Evolutionary conservation across 805 yeast genomes (phyloP), one percentile per base, ranked within the genome.

Genomic region (Barnettozyma siamensis): DNA sequence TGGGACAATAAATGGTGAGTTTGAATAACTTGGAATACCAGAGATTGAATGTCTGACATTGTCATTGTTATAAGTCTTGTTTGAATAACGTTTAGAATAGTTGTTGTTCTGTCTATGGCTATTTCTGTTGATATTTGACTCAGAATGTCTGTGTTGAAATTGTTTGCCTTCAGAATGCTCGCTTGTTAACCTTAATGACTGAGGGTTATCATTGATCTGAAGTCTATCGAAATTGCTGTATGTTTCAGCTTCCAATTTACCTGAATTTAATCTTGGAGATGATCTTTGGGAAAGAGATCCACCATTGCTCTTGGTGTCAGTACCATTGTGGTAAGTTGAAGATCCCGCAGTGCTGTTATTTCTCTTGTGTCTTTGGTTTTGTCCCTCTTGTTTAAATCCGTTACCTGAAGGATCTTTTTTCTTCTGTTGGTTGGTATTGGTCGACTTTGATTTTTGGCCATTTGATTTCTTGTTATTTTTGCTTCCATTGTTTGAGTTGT

Each of bases 1-100:
- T 42, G 45, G 48, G 13, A 47, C 10, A 29, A 42, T 20, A 28
- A 33, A 49, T 12, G 55, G 54, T 5, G 42, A 3, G 20, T 10
- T 35, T 8, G 34, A 26, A 18, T 37, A 38, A 18, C 34, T 30
- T 20, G 31, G 21, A 18, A 37, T 31, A 16, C 52, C 51, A 21
- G 49, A 37, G 31, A 48, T 23, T 11, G 59, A 50, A 30, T 54
- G 49, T 44, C 59, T 53, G 17, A 27, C 38, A 30, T 35, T 41
- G 37, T 33, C 44, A 12, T 41, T 43, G 31, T 45, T 41, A 29
- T 38, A 37, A 23, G 27, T 31, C 11, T 39, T 35, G 32, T 40
- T 41, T 13, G 39, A 26, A 16, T 31, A 13, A 30, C 49, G 38
- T 27, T 46, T 48, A 18, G 35, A 23, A 12, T 35, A 17, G 18